Conservation (phyloP, 2,329 filamentous ascomycete species). For the Phoma sp. region DNA sequence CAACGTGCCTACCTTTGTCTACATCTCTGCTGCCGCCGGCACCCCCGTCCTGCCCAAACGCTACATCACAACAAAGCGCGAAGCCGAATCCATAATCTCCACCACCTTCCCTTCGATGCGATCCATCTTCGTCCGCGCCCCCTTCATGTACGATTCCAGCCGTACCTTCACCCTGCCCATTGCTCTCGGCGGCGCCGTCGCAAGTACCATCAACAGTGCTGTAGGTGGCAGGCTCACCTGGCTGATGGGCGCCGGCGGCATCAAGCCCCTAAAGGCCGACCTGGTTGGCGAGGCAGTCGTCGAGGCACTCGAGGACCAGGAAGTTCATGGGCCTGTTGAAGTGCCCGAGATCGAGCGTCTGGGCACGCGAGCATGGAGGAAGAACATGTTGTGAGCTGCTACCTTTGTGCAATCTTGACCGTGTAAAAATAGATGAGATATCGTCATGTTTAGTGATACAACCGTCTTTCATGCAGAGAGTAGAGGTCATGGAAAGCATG, state of each 20-base stretch:
- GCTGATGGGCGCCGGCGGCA: slow-evolving; percentile 80
- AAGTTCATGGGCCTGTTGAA: slow-evolving; percentile 76
- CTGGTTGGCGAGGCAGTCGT: slow-evolving; percentile 87
- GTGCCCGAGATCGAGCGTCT: slow-evolving; percentile 80
- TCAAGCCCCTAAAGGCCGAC: slow-evolving; percentile 88
- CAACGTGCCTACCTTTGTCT: slow-evolving; percentile 75
- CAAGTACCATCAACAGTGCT: slow-evolving; percentile 76
- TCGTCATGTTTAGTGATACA: too few species aligned
- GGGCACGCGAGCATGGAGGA: slow-evolving; percentile 84
- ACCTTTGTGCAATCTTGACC: too few species aligned
- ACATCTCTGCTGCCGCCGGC: slow-evolving; percentile 86
- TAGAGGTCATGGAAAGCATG: too few species aligned
- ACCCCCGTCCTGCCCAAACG: slow-evolving; percentile 82
- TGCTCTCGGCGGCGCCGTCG: slow-evolving; percentile 76
- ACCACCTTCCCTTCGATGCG: slow-evolving; percentile 76
- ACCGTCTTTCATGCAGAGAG: too few species aligned
- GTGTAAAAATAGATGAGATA: too few species aligned
- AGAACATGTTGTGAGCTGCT: slow-evolving; percentile 69
- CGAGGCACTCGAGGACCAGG: slow-evolving; percentile 79
- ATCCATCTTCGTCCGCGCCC: slow-evolving; percentile 80
- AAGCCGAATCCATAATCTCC: slow-evolving; percentile 80
- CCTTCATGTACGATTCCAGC: slow-evolving; percentile 87
- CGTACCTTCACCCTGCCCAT: slow-evolving; percentile 83
- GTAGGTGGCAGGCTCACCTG: slow-evolving; percentile 76
- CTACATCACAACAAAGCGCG: slow-evolving; percentile 90